Base-by-base conservation (phyloP, 352 stramenopile species). In the Globisporangium echinulatum region DNA sequence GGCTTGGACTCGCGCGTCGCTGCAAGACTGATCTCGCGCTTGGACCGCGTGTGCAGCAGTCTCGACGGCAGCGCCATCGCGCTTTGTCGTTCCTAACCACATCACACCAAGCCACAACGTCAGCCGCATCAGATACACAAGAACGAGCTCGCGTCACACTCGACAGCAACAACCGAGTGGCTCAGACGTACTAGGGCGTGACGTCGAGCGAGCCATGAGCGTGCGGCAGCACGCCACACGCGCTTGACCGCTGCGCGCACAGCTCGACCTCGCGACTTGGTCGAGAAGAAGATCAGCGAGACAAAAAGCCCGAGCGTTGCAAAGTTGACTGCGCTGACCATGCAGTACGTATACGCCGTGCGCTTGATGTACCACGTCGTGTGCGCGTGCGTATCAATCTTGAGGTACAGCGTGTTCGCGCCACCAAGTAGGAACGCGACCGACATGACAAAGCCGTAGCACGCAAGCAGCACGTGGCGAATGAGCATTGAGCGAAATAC, bases 301-400 rank as follows among this genome's bases (percentile, higher is more conserved):
- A 75, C 68, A 33, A 71, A 67, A 14, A 75, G 46, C 3, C 68
- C 68, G 15, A 75, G 64, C 14, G 68, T 72, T 36, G 68, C 59
- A 33, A 75, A 75, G 51, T 69, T 72, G 47, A 75, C 59, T 2
- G 68, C 68, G 39, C 68, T 66, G 52, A 67, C 56, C 54, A 75
- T 75, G 47, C 68, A 75, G 38, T 67, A 51, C 54, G 58, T 57
- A 38, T 72, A 70, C 14, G 64, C 62, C 3, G 68, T 69, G 9
- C 48, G 51, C 64, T 75, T 75, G 58, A 67, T 56, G 49, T 68
- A 75, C 49, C 51, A 48, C 14, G 68, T 72, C 39, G 67, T 63
- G 38, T 60, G 52, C 15, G 59, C 59, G 4, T 51, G 33, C 8
- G 52, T 19, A 37, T 66, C 62, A 39, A 71, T 67, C 39, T 71